Conservation (phyloP, 352 stramenopile genomes). For the Pythium apleroticum region DNA sequence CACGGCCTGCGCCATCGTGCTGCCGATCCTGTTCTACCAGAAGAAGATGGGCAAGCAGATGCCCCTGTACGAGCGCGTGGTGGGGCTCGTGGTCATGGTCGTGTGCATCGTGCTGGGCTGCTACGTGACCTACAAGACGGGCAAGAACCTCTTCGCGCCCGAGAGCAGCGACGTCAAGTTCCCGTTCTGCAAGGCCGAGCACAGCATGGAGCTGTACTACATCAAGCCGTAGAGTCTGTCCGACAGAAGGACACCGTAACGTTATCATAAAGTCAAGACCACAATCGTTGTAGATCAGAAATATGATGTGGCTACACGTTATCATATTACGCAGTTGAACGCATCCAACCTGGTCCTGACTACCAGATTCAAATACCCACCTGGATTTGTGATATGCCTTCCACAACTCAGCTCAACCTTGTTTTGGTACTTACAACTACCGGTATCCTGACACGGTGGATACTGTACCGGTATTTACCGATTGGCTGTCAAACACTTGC, state of each 20-base stretch:
- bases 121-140: constrained; percentile 15
- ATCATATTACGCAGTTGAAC: not conserved
- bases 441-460: too few species aligned
- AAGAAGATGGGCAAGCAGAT: constrained; percentile 57
- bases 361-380: not conserved
- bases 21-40: constrained; percentile 72
- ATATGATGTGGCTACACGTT: not conserved
- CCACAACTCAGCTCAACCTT: not conserved
- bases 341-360: not conserved
- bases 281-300: not conserved
- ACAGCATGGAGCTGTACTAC: constrained; percentile 27
- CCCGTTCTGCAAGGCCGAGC: constrained; percentile 28
- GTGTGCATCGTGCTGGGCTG: constrained; percentile 40
- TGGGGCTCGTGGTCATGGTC: constrained; percentile 36
- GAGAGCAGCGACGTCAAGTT: constrained; percentile 13
- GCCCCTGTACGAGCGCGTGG: constrained; percentile 34
- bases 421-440: not conserved
- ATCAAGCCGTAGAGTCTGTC: not conserved
- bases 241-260: not conserved
- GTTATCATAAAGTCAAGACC: too few species aligned
- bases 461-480: too few species aligned
- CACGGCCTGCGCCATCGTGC: constrained; percentile 54
- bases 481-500: too few species aligned
- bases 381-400: not conserved
- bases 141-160: constrained; percentile 48